These are phyloP conservation scores for Botryosphaeria agaves DNA, from an alignment of 2,329 filamentous ascomycete species.

Conservation along the genomic window DNA sequence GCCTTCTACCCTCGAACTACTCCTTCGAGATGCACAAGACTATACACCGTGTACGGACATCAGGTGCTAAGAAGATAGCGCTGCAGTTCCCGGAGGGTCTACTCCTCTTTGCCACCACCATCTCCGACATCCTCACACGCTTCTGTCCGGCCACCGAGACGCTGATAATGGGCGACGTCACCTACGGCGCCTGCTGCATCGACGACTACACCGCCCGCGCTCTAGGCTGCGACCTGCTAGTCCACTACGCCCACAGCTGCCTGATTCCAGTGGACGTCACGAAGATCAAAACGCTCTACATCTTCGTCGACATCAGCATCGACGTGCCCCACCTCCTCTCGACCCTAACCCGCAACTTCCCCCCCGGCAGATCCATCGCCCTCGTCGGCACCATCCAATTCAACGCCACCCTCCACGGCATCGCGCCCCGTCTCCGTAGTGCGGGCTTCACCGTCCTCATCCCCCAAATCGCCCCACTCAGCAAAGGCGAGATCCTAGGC, in stretches of 20 bases:
- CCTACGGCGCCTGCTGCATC: conserved; percentile 95
- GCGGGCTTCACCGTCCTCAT: conserved; percentile 76
- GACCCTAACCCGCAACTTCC: conserved; percentile 78
- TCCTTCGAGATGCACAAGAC: conserved; percentile 98
- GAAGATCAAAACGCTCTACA: conserved; percentile 91
- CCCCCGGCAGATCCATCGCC: conserved; percentile 69
- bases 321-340: conserved; percentile 76
- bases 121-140: conserved; percentile 86
- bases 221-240: conserved; percentile 79
- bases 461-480: conserved; percentile 82
- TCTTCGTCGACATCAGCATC: conserved; percentile 96
- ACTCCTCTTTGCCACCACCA: conserved; percentile 87
- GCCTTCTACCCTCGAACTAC: conserved; percentile 85
- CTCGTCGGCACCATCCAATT: conserved; percentile 97
- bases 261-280: conserved; percentile 93
- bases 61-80: conserved; percentile 65
- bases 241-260: conserved; percentile 95
- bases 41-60: conserved; percentile 76
- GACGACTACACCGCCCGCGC: conserved; percentile 95
- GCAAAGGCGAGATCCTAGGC: conserved; percentile 91
- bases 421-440: conserved; percentile 58
- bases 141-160: conserved; percentile 89
- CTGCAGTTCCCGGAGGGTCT: conserved; percentile 96
- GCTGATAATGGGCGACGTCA: conserved; percentile 97
- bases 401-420: conserved; percentile 87